These are phyloP conservation scores for Globisporangium carolinianum DNA, from an alignment of 352 stramenopile species.

Conservation along the genomic window DNA sequence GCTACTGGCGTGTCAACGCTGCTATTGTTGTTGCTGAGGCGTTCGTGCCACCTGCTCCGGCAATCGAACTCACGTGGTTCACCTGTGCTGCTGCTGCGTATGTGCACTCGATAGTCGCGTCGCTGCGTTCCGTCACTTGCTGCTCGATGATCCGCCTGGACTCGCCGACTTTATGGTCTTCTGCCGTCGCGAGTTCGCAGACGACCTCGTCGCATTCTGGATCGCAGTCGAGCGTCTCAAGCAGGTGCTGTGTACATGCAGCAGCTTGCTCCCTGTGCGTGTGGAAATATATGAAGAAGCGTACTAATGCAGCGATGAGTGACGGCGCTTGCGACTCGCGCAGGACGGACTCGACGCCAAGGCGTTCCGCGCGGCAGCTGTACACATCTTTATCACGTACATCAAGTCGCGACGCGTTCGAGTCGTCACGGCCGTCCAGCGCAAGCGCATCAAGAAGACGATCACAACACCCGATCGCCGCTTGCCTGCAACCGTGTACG, in stretches of 20 bases:
- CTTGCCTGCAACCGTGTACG: conserved; percentile 32
- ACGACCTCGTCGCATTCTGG: conserved; percentile 56
- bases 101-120: conserved; percentile 19
- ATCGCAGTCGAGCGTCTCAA: conserved; percentile 53
- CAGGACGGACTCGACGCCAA: conserved; percentile 24
- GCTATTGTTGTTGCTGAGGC: too few relatives aligned
- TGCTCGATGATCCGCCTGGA: conserved; percentile 27
- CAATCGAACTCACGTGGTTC: neutral
- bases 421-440: conserved; percentile 52
- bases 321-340: too few relatives aligned
- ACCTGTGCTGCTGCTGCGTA: neutral
- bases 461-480: conserved; percentile 56
- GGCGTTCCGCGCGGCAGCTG: conserved; percentile 31
- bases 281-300: too few relatives aligned
- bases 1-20: neutral
- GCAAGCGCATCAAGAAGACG: conserved; percentile 59
- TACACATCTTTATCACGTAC: conserved; percentile 46
- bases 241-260: conserved; percentile 14
- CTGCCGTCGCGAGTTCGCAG: conserved; percentile 38
- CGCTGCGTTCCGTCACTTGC: conserved; percentile 22
- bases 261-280: too few relatives aligned
- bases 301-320: too few relatives aligned
- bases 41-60: too few relatives aligned
- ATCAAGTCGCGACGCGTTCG: conserved; percentile 59
- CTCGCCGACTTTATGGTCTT: conserved; percentile 35